Evolutionary conservation across 768 basidiomycete species (phyloP).

Genomic region (Boletellus ananas): DNA sequence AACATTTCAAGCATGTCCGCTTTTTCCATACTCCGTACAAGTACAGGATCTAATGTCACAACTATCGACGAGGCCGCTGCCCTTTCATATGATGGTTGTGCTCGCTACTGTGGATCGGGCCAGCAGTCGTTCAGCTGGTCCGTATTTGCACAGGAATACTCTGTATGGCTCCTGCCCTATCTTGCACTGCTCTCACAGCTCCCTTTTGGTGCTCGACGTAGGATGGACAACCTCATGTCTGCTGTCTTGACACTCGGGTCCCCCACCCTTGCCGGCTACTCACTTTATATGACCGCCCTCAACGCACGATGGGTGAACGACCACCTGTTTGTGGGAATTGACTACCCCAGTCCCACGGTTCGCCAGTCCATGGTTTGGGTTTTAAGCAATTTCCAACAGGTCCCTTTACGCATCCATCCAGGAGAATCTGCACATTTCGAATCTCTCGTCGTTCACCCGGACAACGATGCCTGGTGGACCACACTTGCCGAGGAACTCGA

Average conservation of each 20-base stretch:
- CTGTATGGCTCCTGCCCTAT: constrained; percentile 47
- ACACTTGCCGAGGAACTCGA: constrained; percentile 32
- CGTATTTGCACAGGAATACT: constrained; percentile 34
- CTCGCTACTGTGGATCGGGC: constrained; percentile 5
- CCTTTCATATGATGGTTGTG: constrained; percentile 8
- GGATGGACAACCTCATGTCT: constrained; percentile 40
- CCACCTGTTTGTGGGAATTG: constrained; percentile 28
- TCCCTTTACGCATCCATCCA: constrained; percentile 33
- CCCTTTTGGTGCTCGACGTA: constrained; percentile 42
- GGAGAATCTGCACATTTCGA: constrained; percentile 29
- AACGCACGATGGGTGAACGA: constrained; percentile 42
- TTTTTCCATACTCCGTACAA: constrained; percentile 13
- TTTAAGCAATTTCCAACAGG: constrained; percentile 42
- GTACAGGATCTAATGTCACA: neutral
- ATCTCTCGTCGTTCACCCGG: constrained; percentile 40
- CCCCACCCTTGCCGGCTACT: constrained; percentile 44
- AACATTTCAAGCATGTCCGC: constrained; percentile 5
- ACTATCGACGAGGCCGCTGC: constrained; percentile 2
- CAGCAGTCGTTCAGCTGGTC: constrained; percentile 19
- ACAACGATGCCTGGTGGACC: constrained; percentile 43
- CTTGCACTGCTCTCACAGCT: constrained; percentile 48
- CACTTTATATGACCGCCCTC: constrained; percentile 40
- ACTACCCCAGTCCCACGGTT: constrained; percentile 18
- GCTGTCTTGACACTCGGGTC: constrained; percentile 43
- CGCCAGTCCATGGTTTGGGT: constrained; percentile 27